Base-by-base conservation (phyloP, 129 eudicot genomes). In the Ambrosia artemisiifolia region DNA sequence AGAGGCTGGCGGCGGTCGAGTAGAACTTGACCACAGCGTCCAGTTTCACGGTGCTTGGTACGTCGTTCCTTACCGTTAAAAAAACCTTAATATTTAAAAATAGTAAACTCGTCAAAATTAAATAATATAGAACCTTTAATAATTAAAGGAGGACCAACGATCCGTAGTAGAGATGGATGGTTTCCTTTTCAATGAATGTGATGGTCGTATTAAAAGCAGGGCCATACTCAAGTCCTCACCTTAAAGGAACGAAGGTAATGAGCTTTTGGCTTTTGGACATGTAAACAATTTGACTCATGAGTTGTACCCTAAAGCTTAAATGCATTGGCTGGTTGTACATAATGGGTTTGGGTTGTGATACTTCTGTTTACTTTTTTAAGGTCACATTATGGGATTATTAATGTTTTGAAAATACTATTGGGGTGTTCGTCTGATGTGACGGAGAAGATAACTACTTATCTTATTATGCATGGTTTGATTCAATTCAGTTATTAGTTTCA, bases 251-350 rank as follows among this genome's bases (percentile, higher is more conserved):
- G 36, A 75, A 65, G 48, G 51, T 30, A 36, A 36, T 74, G 64
- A 57, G 38, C 64, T 57, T 57, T 67, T 56, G 50, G 38, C 64
- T 57, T 57, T 67, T 56, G 50, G 57, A 61, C 49, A 44, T 60
- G 44, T 30, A 72, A 32, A 9, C 63, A 73, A 18, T 73, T 48
- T 73, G 50, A 48, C 63, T 36, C 18, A 48, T 48, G 38, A 6
- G 51, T 32, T 53, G 73, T 75, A 65, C 48, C 78, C 60, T 50
- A 53, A 51, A 51, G 17, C 11, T 24, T 75, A 10, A 9, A 40
- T 53, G 79, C 79, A 65, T 75, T 40, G 1, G 33, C 40, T 75
- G 59, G 73, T 65, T 75, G 79, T 75, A 65, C 73, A 1, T 53
- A 36, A 7, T 53, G 33, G 54, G 19, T 2, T 56, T 56, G 11